Evolutionary conservation across 2,329 filamentous ascomycete species (phyloP).

Genomic region (Epichloe hybrida): DNA sequence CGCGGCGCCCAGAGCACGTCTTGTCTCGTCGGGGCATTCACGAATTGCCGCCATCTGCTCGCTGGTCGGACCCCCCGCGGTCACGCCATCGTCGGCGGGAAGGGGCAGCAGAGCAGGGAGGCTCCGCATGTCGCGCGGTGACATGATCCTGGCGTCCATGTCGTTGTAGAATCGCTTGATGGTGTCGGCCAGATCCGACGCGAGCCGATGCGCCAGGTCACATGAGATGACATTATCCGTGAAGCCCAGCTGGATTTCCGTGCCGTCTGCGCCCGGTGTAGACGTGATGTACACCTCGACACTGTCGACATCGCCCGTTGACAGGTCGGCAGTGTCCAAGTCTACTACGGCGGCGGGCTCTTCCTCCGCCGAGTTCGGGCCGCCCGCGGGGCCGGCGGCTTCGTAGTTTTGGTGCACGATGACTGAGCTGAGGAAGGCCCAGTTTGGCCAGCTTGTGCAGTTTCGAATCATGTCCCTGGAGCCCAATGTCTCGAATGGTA

Average conservation of each 20-base stretch:
- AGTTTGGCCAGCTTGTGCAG: conserved; percentile 2
- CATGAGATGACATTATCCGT: conserved; percentile 1
- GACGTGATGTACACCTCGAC: conserved; percentile 3
- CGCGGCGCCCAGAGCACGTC: background rate
- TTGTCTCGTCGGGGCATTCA: background rate
- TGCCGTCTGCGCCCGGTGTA: background rate
- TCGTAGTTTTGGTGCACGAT: conserved; percentile 1
- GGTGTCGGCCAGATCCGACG: background rate
- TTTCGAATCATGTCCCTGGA: background rate
- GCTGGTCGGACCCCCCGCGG: background rate
- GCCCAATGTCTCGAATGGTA: conserved; percentile 2
- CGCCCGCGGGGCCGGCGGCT: background rate
- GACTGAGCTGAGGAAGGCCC: conserved; percentile 1
- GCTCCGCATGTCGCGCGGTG: background rate
- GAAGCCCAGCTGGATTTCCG: background rate
- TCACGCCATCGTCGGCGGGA: background rate
- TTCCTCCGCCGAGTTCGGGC: background rate
- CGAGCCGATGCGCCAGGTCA: background rate
- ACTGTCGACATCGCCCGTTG: conserved; percentile 1
- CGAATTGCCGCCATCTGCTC: background rate
- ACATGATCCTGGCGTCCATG: background rate
- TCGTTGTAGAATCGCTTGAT: background rate
- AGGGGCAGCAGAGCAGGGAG: background rate
- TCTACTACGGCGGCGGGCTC: background rate
- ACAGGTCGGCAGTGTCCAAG: conserved; percentile 2